A percentile compares a stretch with the other conserved stretches of the same genome.
Evolutionary conservation across 805 yeast species (phyloP).

Genomic region (Gaillardinia entomophila): DNA sequence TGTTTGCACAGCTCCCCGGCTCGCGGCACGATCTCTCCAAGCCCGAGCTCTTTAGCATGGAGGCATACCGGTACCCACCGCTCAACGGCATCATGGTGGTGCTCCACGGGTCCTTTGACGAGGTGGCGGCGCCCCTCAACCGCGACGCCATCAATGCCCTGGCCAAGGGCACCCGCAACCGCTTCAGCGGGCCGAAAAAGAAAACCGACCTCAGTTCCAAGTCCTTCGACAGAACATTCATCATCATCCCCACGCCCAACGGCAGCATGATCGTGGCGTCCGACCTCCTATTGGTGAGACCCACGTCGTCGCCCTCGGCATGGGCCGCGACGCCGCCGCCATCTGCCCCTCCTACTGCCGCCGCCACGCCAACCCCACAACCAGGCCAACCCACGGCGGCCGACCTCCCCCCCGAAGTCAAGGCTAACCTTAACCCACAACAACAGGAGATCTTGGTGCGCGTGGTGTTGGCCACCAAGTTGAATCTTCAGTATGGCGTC

Average conservation of each 20-base stretch:
- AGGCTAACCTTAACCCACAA: slow-evolving; percentile 40
- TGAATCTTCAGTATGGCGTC: slow-evolving; percentile 72
- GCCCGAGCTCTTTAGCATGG: slow-evolving; percentile 70
- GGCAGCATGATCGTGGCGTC: slow-evolving; percentile 80
- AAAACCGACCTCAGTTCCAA: slow-evolving; percentile 46
- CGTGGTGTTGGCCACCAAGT: slow-evolving; percentile 64
- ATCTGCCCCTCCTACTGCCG: slow-evolving; percentile 1
- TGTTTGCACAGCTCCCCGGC: slow-evolving; percentile 68
- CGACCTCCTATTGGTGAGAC: slow-evolving; percentile 69
- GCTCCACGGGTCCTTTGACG: slow-evolving; percentile 82
- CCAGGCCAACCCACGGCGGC: slow-evolving; percentile 17
- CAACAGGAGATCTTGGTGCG: slow-evolving; percentile 64
- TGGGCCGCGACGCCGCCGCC: slow-evolving; percentile 39
- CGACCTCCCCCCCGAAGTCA: slow-evolving; percentile 53
- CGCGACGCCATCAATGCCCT: slow-evolving; percentile 11
- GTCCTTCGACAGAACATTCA: slow-evolving; percentile 80
- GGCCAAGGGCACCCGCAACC: slow-evolving; percentile 6
- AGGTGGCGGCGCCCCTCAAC: slow-evolving; percentile 51
- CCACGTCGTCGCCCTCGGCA: slow-evolving; percentile 47
- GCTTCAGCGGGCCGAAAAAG: slow-evolving; percentile 10
- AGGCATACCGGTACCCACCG: slow-evolving; percentile 64
- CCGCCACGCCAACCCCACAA: slow-evolving; percentile 3
- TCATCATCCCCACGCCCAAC: slow-evolving; percentile 65
- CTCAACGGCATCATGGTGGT: slow-evolving; percentile 73
- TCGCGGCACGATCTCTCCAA: slow-evolving; percentile 66